Base-by-base conservation (phyloP, 805 yeast species). In the Metschnikowia kofuensis region DNA sequence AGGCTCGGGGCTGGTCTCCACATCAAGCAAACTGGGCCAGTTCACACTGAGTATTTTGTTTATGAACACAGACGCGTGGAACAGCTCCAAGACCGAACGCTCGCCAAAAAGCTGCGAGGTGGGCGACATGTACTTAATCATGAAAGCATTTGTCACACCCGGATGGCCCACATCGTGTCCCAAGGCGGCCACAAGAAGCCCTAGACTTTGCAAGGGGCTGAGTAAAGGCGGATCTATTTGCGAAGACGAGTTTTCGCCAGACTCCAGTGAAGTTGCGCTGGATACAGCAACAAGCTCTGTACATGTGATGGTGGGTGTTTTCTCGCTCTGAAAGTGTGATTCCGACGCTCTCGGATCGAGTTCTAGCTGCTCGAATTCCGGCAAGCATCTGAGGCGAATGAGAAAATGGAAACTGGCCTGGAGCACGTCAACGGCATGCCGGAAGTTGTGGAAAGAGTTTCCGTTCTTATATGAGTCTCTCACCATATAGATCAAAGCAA, bases 111-210 rank as follows among this genome's bases (percentile, higher is more conserved):
- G 59, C 47, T 67, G 63, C 2, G 92, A 80, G 26, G 89, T 74
- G 10, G 89, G 89, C 0, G 94, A 77, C 8, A 75, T 64, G 57
- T 80, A 64, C 50, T 78, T 72, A 26, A 74, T 69, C 64, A 92
- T 69, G 55, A 89, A 82, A 35, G 81, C 79, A 65, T 89, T 89
- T 12, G 96, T 89, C n/a, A 90, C 82, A 1, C 98, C 99, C 0
- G 98, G 98, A 66, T 94, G 99, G 21, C 97, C 96, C 31, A 88
- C 82, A 66, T 94, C 99, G 69, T 94, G 99, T 45, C 98, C 98
- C 38, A 91, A 69, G 1, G 96, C 94, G 0, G 96, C 87, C 11
- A 91, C 71, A 32, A 88, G 75, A 28, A 89, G 67, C 1, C 86
- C 79, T 41, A 87, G 68, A 2, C 77, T 73, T 56, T 85, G 85